Evolutionary conservation across 2,329 filamentous ascomycete genomes (phyloP), one percentile per base, ranked within the genome.

Genomic region (Ceratocystis cacaofunesta): DNA sequence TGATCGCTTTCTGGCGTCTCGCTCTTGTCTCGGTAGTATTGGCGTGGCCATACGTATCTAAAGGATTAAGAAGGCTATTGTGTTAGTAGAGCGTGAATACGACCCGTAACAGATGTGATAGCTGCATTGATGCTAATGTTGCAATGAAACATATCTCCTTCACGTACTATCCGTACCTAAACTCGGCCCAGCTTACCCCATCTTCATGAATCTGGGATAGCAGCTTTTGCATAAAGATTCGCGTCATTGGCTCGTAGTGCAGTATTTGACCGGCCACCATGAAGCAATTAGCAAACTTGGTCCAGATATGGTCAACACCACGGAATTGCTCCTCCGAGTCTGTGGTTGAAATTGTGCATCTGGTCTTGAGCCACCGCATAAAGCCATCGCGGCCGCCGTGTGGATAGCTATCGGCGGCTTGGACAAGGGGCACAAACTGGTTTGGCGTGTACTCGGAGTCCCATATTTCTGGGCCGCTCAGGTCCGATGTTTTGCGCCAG

Each of bases 221-320:
- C 70, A 96, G 79, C 25, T 83, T 81, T 32, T 82, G 84, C 68
- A 96, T 76, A 71, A 90, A 95, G 19, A 79, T 78, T 28, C 90
- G 84, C 76, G 89, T 92, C 68, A 97, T 89, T 15, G 92, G 92
- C 75, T 96, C 92, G 75, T 96, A 96, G 75, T 88, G 89, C 61
- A 96, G 80, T 63, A 96, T 82, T 17, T 85, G 86, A 50, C 83
- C 83, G 57, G 92, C 80, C 3, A 92, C 82, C 2, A 80, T 76
- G 74, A 96, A 96, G 68, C 86, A 88, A 57, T 82, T 83, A 62
- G 76, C 78, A 75, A 96, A 95, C 72, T 94, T 92, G 28, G 79
- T 77, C 91, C 92, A 96, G 65, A 95, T 86, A 63, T 87, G 87
- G 73, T 94, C 86, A 17, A 91, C 80, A 2, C 92, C 90, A 70